Evolutionary conservation across 192 early-diverging fungal species (phyloP).

Genomic region (Gonapodya prolifera): DNA sequence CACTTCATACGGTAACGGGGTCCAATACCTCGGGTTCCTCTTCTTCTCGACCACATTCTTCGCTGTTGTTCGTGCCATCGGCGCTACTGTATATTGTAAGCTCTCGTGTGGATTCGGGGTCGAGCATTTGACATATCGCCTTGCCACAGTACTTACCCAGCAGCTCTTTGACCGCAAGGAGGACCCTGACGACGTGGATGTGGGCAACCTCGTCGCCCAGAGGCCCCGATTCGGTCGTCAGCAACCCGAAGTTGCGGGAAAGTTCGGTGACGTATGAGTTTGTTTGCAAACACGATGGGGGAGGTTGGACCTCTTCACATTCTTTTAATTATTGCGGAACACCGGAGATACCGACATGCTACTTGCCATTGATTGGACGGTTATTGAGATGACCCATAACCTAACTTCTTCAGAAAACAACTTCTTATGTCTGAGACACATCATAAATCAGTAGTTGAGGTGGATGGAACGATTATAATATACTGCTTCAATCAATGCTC

Average conservation of each 20-base stretch:
- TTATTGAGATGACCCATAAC: too few relatives aligned
- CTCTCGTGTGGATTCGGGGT: background rate
- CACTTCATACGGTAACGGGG: background rate
- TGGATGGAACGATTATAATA: too few relatives aligned
- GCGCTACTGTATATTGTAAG: background rate
- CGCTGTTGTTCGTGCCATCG: background rate
- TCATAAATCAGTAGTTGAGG: too few relatives aligned
- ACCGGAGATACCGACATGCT: too few relatives aligned
- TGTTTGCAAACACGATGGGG: too few relatives aligned
- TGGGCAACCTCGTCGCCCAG: background rate
- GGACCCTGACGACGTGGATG: background rate
- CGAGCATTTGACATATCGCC: background rate
- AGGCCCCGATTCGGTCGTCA: background rate
- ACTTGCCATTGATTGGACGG: too few relatives aligned
- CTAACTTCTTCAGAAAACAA: too few relatives aligned
- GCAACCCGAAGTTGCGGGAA: background rate
- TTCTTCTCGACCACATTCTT: constrained; percentile 5
- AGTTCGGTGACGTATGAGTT: background rate
- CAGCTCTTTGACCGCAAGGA: constrained; percentile 1
- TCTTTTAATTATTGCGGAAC: too few relatives aligned
- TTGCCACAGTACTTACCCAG: background rate
- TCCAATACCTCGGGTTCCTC: constrained; percentile 1
- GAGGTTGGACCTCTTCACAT: too few relatives aligned
- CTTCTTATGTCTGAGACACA: too few relatives aligned
- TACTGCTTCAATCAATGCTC: too few relatives aligned